These are phyloP conservation scores for Diplocarpon mali DNA, from an alignment of 2,329 filamentous ascomycete genomes.

Conservation along the genomic window DNA sequence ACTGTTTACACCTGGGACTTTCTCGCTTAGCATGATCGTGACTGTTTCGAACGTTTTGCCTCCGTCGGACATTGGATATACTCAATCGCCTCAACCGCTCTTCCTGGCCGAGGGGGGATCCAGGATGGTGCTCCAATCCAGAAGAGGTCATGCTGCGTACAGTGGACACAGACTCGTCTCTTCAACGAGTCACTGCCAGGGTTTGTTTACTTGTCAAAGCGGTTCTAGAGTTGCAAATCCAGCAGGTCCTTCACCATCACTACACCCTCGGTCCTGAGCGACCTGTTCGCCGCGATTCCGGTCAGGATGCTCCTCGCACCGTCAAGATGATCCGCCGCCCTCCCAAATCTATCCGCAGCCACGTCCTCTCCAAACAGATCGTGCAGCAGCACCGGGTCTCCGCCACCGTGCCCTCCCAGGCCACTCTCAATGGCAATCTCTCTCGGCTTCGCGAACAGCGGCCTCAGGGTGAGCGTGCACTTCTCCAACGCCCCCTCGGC, in stretches of 20 bases:
- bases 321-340: conserved; percentile 47
- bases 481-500: conserved; percentile 41
- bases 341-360: conserved; percentile 37
- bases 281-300: conserved; percentile 47
- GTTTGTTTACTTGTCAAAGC: too few species aligned
- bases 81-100: too few species aligned
- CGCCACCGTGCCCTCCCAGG: conserved; percentile 47
- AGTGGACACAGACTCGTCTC: too few species aligned
- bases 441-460: conserved; percentile 44
- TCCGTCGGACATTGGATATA: too few species aligned
- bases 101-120: too few species aligned
- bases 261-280: conserved; percentile 44
- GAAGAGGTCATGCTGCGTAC: too few species aligned
- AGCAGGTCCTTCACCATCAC: conserved; percentile 38
- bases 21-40: too few species aligned
- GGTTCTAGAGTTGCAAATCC: conserved; percentile 7
- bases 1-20: too few species aligned
- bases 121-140: too few species aligned
- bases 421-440: conserved; percentile 42
- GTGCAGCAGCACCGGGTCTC: conserved; percentile 44
- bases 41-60: too few species aligned
- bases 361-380: conserved; percentile 45
- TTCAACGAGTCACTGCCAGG: too few species aligned
- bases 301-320: conserved; percentile 48
- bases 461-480: conserved; percentile 38